Conservation (phyloP, 805 yeast species). For the Grigorovia transvaalensis region DNA sequence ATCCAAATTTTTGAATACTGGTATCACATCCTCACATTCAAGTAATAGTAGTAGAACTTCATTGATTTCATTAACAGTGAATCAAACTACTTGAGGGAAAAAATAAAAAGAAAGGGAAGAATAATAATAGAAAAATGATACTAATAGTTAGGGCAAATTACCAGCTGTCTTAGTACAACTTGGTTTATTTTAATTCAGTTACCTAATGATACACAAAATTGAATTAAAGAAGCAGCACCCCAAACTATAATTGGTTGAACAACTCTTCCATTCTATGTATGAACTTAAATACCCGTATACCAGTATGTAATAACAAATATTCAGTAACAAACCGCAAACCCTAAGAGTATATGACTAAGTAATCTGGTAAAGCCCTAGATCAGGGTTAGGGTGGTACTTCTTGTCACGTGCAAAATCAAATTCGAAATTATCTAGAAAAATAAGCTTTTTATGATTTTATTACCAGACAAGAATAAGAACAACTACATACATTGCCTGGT, state of each 20-base stretch:
- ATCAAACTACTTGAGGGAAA: background rate
- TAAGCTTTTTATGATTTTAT: too few relatives aligned
- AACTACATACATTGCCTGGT: too few relatives aligned
- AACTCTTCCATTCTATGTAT: background rate
- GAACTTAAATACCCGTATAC: background rate
- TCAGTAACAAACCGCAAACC: background rate
- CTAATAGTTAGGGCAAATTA: too few relatives aligned
- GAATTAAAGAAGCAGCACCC: background rate
- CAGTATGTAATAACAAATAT: background rate
- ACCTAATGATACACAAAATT: background rate
- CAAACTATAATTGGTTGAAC: too few relatives aligned
- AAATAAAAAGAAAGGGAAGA: too few relatives aligned
- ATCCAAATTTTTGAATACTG: conserved; percentile 21
- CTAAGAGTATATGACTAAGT: background rate
- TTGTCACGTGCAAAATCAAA: too few relatives aligned
- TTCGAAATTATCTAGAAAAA: too few relatives aligned
- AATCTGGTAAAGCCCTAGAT: too few relatives aligned
- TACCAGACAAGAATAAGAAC: too few relatives aligned
- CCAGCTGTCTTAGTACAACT: background rate
- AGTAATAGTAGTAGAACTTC: conserved; percentile 16
- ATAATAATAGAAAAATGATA: too few relatives aligned
- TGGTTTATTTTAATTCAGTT: too few relatives aligned
- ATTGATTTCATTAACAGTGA: conserved; percentile 12
- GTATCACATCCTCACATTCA: conserved; percentile 17
- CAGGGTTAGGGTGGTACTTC: too few relatives aligned